A percentile compares a stretch with the other conserved stretches of the same genome.
Conservation (phyloP, 2,329 filamentous ascomycete genomes). For the Fusarium robinianum region DNA sequence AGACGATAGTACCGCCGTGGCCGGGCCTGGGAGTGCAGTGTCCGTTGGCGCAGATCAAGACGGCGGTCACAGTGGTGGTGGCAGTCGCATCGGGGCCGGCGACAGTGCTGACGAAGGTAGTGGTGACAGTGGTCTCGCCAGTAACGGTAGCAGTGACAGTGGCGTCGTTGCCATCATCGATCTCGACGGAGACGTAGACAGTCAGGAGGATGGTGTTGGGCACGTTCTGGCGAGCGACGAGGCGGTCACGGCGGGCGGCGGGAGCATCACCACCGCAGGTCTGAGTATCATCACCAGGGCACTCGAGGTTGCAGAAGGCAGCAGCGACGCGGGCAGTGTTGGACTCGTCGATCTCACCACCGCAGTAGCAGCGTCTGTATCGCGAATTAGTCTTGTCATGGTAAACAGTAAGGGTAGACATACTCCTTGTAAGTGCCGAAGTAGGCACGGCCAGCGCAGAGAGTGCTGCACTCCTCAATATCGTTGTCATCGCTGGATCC, state of each 20-base stretch:
- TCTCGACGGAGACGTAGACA: conserved; percentile 23
- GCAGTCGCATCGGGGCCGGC: conserved; percentile 13
- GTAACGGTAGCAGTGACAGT: conserved; percentile 23
- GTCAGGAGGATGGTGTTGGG: conserved; percentile 31
- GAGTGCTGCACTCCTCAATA: conserved; percentile 35
- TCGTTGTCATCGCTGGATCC: conserved; percentile 23
- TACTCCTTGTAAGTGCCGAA: conserved; percentile 36
- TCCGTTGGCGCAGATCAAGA: conserved; percentile 26
- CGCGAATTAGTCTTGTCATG: background rate
- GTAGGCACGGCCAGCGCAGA: conserved; percentile 29
- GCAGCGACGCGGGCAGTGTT: conserved; percentile 14
- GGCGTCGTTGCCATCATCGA: background rate
- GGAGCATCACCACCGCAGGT: conserved; percentile 30
- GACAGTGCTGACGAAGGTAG: conserved; percentile 25
- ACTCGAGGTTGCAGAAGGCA: conserved; percentile 22
- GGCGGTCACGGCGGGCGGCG: conserved; percentile 17
- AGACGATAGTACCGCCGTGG: conserved; percentile 10
- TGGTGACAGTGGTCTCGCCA: conserved; percentile 25
- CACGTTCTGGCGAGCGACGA: conserved; percentile 24
- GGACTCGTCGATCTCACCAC: conserved; percentile 17
- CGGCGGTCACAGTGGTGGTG: conserved; percentile 25
- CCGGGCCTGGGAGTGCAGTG: conserved; percentile 19
- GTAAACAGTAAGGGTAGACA: conserved; percentile 1
- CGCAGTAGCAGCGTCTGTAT: conserved; percentile 30
- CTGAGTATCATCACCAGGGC: conserved; percentile 29